Evolutionary conservation across 495 filamentous ascomycete species (phyloP).

Genomic region (Lophiostoma macrostomum): DNA sequence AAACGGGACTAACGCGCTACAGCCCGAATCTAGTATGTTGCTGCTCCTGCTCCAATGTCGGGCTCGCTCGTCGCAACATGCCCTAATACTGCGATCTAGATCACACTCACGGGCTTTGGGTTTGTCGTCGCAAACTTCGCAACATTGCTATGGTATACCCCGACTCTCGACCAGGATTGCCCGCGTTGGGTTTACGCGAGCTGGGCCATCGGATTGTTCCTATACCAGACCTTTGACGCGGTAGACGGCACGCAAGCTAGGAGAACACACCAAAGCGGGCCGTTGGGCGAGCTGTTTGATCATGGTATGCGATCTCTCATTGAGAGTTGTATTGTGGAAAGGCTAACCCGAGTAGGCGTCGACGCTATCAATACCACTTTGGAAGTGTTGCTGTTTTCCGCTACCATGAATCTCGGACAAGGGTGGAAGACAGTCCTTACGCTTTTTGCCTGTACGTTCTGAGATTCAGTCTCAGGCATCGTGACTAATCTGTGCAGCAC

Average conservation of each 20-base stretch:
- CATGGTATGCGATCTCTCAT: conserved; percentile 59
- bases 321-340: not conserved
- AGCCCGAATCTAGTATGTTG: conserved; percentile 57
- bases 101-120: conserved; percentile 86
- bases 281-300: conserved; percentile 93
- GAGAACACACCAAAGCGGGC: conserved; percentile 87
- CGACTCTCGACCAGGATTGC: conserved; percentile 89
- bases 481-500: conserved; percentile 47
- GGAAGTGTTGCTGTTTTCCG: conserved; percentile 87
- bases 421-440: conserved; percentile 82
- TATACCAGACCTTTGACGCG: conserved; percentile 98
- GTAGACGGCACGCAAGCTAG: conserved; percentile 94
- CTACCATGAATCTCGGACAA: conserved; percentile 87
- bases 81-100: conserved; percentile 45
- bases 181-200: conserved; percentile 90
- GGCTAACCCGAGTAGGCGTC: conserved; percentile 55
- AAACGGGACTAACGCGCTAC: conserved; percentile 29
- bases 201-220: conserved; percentile 84
- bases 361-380: conserved; percentile 95
- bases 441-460: conserved; percentile 71
- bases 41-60: not conserved
- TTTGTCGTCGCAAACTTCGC: conserved; percentile 91
- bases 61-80: not conserved
- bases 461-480: not conserved
- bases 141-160: conserved; percentile 94